These are phyloP conservation scores for Ascosphaera aggregata DNA, from an alignment of 2,329 filamentous ascomycete genomes.

Conservation along the genomic window DNA sequence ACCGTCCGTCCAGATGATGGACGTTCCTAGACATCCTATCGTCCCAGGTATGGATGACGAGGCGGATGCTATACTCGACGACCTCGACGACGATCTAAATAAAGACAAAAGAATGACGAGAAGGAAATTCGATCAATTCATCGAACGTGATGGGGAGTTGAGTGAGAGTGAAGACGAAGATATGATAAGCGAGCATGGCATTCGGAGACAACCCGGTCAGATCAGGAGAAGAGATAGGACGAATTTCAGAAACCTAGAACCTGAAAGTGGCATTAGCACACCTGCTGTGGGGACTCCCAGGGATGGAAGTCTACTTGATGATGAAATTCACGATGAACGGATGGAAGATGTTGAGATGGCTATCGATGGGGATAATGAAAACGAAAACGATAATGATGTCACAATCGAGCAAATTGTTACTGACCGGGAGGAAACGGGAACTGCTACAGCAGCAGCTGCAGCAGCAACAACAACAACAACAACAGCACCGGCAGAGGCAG, in stretches of 20 bases:
- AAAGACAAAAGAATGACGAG: slow-evolving; percentile 64
- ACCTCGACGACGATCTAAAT: slow-evolving; percentile 65
- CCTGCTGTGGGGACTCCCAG: slow-evolving; percentile 24
- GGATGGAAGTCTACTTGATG: slow-evolving; percentile 19
- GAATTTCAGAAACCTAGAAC: slow-evolving; percentile 35
- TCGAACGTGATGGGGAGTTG: slow-evolving; percentile 56
- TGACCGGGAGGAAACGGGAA: slow-evolving; percentile 5
- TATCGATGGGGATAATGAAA: too few relatives aligned
- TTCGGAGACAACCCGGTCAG: slow-evolving; percentile 30
- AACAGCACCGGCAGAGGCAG: slow-evolving; percentile 5
- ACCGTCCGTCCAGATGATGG: slow-evolving; percentile 40
- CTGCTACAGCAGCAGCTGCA: slow-evolving; percentile 6
- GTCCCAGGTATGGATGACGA: slow-evolving; percentile 37
- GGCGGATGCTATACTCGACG: slow-evolving; percentile 39
- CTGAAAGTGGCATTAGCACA: slow-evolving; percentile 30
- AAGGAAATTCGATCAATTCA: slow-evolving; percentile 57
- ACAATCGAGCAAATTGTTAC: slow-evolving; percentile 1
- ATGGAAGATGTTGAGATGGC: slow-evolving; percentile 21
- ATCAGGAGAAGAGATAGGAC: slow-evolving; percentile 33
- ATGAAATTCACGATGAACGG: slow-evolving; percentile 21
- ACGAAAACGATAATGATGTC: too few relatives aligned
- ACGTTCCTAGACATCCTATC: slow-evolving; percentile 33
- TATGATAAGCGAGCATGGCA: slow-evolving; percentile 42
- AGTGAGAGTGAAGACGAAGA: slow-evolving; percentile 84
- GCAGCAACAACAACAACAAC: slow-evolving; percentile 4